Percentiles rank a stretch among this genome's conserved stretches.
These are phyloP conservation scores for Apiospora saccharicola DNA, from an alignment of 2,329 filamentous ascomycete species.

Conservation along the genomic window DNA sequence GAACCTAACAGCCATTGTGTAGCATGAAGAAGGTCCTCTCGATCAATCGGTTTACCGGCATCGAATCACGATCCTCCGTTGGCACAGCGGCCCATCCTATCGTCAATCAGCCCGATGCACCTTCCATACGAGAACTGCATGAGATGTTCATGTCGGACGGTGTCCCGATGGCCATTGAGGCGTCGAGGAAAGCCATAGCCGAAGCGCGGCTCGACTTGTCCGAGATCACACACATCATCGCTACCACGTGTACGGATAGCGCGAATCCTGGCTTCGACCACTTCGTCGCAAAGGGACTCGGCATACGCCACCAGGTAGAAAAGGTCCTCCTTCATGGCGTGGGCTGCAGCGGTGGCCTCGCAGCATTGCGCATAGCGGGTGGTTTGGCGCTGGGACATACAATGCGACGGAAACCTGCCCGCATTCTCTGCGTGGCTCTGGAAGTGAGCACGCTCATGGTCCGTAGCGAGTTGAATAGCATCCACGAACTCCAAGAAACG, in stretches of 20 bases:
- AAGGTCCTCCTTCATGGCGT: constrained; percentile 72
- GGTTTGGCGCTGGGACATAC: constrained; percentile 71
- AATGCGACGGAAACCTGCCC: constrained; percentile 64
- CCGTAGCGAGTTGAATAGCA: constrained; percentile 70
- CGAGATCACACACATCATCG: constrained; percentile 71
- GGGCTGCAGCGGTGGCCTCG: constrained; percentile 71
- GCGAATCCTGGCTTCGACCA: constrained; percentile 75
- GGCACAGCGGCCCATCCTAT: constrained; percentile 67
- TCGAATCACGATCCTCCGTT: constrained; percentile 68
- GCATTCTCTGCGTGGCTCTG: constrained; percentile 70
- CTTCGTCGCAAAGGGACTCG: constrained; percentile 65
- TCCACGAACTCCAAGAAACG: constrained; percentile 64
- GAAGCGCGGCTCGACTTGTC: constrained; percentile 59
- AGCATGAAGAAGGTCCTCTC: constrained; percentile 69
- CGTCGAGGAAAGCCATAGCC: constrained; percentile 61
- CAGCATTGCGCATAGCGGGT: constrained; percentile 67
- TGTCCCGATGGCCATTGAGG: constrained; percentile 63
- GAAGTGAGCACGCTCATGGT: constrained; percentile 69
- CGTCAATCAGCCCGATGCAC: constrained; percentile 61
- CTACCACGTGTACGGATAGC: constrained; percentile 73
- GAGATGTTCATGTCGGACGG: constrained; percentile 63
- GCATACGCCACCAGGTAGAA: constrained; percentile 64
- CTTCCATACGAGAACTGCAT: constrained; percentile 64
- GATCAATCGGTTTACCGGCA: constrained; percentile 71
- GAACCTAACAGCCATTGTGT: constrained; percentile 18